Conservation (phyloP, 441 rosid genomes). For the Gossypium trilobum region DNA sequence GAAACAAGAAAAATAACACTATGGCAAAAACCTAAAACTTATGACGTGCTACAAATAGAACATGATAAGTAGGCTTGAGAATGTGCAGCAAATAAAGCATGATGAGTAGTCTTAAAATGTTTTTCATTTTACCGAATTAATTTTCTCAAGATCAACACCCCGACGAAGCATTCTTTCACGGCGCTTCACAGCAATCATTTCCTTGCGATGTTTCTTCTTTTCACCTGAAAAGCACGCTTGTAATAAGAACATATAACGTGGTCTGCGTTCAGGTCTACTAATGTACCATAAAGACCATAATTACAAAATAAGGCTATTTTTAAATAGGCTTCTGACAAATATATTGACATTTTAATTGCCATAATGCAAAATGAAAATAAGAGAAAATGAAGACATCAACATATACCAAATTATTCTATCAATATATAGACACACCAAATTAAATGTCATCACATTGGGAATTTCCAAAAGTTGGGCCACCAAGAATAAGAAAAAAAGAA, state of each 20-base stretch:
- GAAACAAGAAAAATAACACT: not conserved
- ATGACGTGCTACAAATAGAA: not conserved
- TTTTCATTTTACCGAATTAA: slow-evolving; percentile 43
- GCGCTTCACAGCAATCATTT: slow-evolving; percentile 61
- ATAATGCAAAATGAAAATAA: not conserved
- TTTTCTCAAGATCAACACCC: slow-evolving; percentile 68
- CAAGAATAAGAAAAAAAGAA: not conserved
- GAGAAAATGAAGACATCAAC: not conserved
- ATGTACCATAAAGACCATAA: not conserved
- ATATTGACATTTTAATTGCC: not conserved
- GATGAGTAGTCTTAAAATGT: not conserved
- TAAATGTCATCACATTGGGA: not conserved
- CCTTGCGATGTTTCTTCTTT: slow-evolving; percentile 75
- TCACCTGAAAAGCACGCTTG: slow-evolving; percentile 35
- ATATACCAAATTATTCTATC: not conserved
- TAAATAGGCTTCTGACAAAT: not conserved
- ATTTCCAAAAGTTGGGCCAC: not conserved
- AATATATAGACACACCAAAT: not conserved
- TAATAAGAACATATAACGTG: not conserved
- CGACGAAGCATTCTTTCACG: slow-evolving; percentile 63
- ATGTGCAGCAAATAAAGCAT: not conserved
- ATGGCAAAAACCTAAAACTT: not conserved
- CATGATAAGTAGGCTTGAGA: not conserved
- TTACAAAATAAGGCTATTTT: not conserved
- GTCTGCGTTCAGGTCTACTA: not conserved